Base-by-base conservation (phyloP, 257 asterid species). In the Solanum chiquidenum region DNA sequence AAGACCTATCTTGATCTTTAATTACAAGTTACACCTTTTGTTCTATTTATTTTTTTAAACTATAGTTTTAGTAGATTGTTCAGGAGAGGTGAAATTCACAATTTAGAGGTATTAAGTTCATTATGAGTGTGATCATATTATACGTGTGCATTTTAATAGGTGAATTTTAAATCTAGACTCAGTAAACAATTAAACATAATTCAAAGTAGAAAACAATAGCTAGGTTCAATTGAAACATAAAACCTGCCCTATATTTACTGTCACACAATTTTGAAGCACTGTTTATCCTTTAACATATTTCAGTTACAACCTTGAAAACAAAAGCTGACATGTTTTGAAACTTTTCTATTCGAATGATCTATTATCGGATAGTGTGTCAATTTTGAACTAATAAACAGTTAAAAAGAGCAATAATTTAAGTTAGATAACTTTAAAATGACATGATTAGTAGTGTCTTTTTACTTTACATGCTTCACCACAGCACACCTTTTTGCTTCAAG, bases 1-100 rank as follows among this genome's bases (percentile, higher is more conserved):
- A 74, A 80, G 85, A 80, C 69, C 85, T 49, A 49, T 18, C 85
- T 80, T 80, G 85, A 80, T 80, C 85, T 80, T 80, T 49, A 49
- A 14, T 49, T 46, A 46, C 29, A 9, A 18, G 29, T 46, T 80
- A 46, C 25, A 38, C 20, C 12, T 77, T 23, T 7, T 44, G 18
- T 38, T 38, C 60, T 42, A 25, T 16, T 44, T 29, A 29, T 29
- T 25, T 27, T 9, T 29, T 46, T 4, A 14, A 62, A 79, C 16
- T 27, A 27, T 25, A 13, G 4, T 44, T 35, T 79, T 44, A 44
- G 27, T 46, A 12, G 10, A 11, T 16, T 46, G 66, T 27, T 44
- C 38, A 9, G 1, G 8, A 34, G 10, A 33, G 27, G 37, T 2
- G 1, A 71, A 12, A 73, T 20, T 34, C 80, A 73, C 2, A 73